Percentiles rank a stretch among this genome's conserved stretches.
Evolutionary conservation across 2,329 filamentous ascomycete species (phyloP).

Genomic region (Paraphaeosphaeria minitans): DNA sequence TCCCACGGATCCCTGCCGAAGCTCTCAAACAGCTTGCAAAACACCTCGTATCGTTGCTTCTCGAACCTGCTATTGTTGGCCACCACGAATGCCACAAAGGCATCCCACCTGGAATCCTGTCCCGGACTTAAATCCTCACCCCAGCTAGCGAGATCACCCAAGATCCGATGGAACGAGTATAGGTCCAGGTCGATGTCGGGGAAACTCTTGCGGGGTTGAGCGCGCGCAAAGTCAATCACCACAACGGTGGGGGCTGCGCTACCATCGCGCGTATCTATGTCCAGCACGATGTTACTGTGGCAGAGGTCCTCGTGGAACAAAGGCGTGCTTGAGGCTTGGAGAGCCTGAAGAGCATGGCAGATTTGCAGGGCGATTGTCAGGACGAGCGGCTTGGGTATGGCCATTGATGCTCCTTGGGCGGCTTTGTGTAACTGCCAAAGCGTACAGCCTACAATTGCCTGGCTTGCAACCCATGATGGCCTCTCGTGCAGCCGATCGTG

Average conservation of each 20-base stretch:
- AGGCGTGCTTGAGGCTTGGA: not conserved
- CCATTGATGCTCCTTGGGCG: not conserved
- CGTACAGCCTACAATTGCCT: not conserved
- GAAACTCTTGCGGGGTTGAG: not conserved
- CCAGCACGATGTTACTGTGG: not conserved
- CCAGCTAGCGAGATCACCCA: not conserved
- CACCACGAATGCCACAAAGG: not conserved
- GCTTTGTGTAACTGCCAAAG: not conserved
- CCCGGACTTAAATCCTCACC: not conserved
- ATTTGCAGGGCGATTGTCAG: not conserved
- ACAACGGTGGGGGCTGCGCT: not conserved
- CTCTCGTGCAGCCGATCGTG: not conserved
- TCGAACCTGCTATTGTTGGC: not conserved
- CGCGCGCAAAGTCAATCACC: not conserved
- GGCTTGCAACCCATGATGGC: not conserved
- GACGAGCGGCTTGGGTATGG: not conserved
- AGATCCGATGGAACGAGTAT: not conserved
- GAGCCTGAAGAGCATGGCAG: not conserved
- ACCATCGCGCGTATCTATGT: not conserved
- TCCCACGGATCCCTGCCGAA: not conserved
- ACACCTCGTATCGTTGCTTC: not conserved
- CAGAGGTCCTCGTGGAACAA: not conserved
- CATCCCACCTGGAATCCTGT: not conserved
- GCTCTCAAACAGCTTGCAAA: not conserved
- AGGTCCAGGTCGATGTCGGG: not conserved